Base-by-base conservation (phyloP, 1,284 basidiomycete genomes). In the Xerocomus minutiporus region DNA sequence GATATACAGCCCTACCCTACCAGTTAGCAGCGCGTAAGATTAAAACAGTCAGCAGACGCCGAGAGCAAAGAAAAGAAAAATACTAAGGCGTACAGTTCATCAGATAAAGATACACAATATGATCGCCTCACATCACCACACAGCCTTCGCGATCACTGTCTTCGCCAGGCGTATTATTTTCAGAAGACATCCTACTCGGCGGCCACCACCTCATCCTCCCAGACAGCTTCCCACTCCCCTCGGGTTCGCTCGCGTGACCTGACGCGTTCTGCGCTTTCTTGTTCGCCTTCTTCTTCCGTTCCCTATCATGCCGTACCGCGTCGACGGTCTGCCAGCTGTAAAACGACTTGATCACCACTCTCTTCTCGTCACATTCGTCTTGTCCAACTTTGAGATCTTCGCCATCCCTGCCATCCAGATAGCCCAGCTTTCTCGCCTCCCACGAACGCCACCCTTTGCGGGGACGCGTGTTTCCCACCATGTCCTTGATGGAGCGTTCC, bases 301-400 rank as follows among this genome's bases (percentile, higher is more conserved):
- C 84, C 61, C 85, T 74, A 51, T 76, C 78, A 32, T 76, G 73
- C 51, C 77, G 76, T 51, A 89, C 85, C 1, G 81, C 79, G 64
- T 88, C 88, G 25, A 93, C 89, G 13, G 80, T 83, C 73, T 88
- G 86, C 91, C 91, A 94, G 49, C 84, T 84, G 71, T 88, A 88
- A 65, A 92, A 94, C 31, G 86, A 85, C 80, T 92, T 93, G 56
- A 94, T 62, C 46, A 87, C 82, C 8, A 93, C 84, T n/a, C 83
- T 73, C 57, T 63, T 68, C 60, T 80, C 76, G 56, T 88, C 85
- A 64, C 87, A 88, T 66, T 91, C 89, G 65, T 90, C 86, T 67
- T 87, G 81, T 36, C 83, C 85, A 13, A 83, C 68, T 61, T 78
- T 80, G 51, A 83, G 61, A 42, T 78, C 77, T 57, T 86, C 83